These are phyloP conservation scores for Sporothrix globosa DNA, from an alignment of 2,329 filamentous ascomycete genomes.

Conservation along the genomic window DNA sequence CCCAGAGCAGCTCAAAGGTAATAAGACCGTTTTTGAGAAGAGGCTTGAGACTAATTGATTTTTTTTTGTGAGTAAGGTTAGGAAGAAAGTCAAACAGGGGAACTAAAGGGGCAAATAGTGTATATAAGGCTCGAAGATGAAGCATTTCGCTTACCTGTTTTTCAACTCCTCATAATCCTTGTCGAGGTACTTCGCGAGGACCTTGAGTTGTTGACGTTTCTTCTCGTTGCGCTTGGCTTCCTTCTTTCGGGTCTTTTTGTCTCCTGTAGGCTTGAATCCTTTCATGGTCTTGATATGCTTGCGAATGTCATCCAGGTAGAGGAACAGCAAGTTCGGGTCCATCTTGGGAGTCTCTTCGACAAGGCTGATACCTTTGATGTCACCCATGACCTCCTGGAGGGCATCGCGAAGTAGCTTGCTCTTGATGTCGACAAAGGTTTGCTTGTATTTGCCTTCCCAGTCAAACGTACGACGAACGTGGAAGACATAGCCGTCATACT, in stretches of 20 bases:
- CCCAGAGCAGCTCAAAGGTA: slow-evolving; percentile 87
- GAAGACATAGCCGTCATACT: slow-evolving; percentile 81
- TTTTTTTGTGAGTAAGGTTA: neutral
- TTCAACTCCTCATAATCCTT: slow-evolving; percentile 78
- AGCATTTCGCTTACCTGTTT: slow-evolving; percentile 52
- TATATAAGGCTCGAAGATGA: no score
- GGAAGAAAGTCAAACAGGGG: neutral
- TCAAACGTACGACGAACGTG: slow-evolving; percentile 82
- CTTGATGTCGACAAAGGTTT: slow-evolving; percentile 79
- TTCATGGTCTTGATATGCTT: slow-evolving; percentile 66
- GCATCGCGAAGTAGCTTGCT: slow-evolving; percentile 76
- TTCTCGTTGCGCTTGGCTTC: slow-evolving; percentile 59
- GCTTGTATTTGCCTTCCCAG: slow-evolving; percentile 77
- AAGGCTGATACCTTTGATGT: slow-evolving; percentile 75
- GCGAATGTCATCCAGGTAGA: slow-evolving; percentile 80
- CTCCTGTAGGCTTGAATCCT: slow-evolving; percentile 53
- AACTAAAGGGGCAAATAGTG: neutral
- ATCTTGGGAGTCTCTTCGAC: slow-evolving; percentile 78
- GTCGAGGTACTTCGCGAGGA: slow-evolving; percentile 50
- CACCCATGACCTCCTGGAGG: slow-evolving; percentile 71
- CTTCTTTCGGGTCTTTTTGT: slow-evolving; percentile 64
- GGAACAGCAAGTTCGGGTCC: slow-evolving; percentile 70
- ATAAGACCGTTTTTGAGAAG: slow-evolving; percentile 81
- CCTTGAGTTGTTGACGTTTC: slow-evolving; percentile 68
- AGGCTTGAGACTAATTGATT: slow-evolving; percentile 65